Evolutionary conservation across 1,139 yeast genomes (phyloP).

Genomic region (Pichia sp.): DNA sequence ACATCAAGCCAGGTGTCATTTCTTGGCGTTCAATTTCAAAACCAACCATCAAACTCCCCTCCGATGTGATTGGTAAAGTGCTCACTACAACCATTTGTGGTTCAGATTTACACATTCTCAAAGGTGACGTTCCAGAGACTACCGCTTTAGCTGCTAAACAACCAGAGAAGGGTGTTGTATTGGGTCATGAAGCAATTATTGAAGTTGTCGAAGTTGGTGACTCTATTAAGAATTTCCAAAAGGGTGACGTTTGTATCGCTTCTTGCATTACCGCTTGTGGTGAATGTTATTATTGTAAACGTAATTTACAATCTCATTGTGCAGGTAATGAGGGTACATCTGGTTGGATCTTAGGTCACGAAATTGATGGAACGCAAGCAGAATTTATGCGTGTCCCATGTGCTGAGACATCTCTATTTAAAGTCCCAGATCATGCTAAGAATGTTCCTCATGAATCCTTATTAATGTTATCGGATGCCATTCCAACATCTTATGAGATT

Average conservation of each 20-base stretch:
- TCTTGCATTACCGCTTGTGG: slow-evolving; percentile 47
- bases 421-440: slow-evolving; percentile 22
- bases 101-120: slow-evolving; percentile 39
- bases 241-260: slow-evolving; percentile 40
- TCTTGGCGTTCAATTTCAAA: slow-evolving; percentile 32
- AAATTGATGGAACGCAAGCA: slow-evolving; percentile 38
- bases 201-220: slow-evolving; percentile 34
- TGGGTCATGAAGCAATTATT: slow-evolving; percentile 53
- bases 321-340: slow-evolving; percentile 27
- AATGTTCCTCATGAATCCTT: slow-evolving; percentile 31
- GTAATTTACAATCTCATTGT: slow-evolving; percentile 36
- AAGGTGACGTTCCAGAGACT: slow-evolving; percentile 45
- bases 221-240: slow-evolving; percentile 30
- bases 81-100: slow-evolving; percentile 42
- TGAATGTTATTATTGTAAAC: slow-evolving; percentile 42
- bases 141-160: slow-evolving; percentile 24
- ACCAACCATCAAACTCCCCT: slow-evolving; percentile 30
- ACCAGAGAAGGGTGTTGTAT: slow-evolving; percentile 21
- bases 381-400: slow-evolving; percentile 39
- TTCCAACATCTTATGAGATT: slow-evolving; percentile 41
- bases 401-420: slow-evolving; percentile 32
- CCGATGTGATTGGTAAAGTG: slow-evolving; percentile 39
- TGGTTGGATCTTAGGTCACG: slow-evolving; percentile 41
- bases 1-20: slow-evolving; percentile 33
- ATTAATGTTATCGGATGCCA: slow-evolving; percentile 37